Conservation (phyloP, 331 rosid genomes). For the Ulmus americana region DNA sequence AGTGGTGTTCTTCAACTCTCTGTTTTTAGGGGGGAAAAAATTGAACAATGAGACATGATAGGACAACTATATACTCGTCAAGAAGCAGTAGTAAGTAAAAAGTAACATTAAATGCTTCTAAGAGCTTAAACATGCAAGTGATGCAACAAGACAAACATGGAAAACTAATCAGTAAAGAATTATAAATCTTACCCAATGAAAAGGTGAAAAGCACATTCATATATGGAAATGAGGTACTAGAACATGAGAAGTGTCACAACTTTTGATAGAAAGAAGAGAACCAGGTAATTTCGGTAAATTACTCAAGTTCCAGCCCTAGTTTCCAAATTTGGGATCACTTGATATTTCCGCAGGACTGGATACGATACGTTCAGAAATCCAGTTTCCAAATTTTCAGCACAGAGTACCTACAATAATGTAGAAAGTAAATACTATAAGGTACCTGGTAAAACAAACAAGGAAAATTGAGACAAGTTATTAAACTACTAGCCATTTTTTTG, state of each 20-base stretch:
- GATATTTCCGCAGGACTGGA: slow-evolving; percentile 28
- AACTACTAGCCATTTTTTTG: slow-evolving; percentile 1
- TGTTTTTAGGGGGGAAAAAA: slow-evolving; percentile 22
- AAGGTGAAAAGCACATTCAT: slow-evolving; percentile 85
- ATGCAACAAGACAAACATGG: slow-evolving; percentile 11
- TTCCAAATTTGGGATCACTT: slow-evolving; percentile 35
- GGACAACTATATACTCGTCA: neutral
- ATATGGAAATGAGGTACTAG: slow-evolving; percentile 44
- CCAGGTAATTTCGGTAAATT: slow-evolving; percentile 43
- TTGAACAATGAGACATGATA: neutral
- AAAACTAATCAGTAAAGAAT: neutral
- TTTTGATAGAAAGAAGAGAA: slow-evolving; percentile 82
- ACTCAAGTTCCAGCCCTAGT: slow-evolving; percentile 81
- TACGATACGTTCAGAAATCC: slow-evolving; percentile 47
- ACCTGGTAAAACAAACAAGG: slow-evolving; percentile 12
- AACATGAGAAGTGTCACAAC: slow-evolving; percentile 32
- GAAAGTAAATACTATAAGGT: slow-evolving; percentile 28
- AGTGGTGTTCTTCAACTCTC: slow-evolving; percentile 78
- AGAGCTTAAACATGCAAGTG: neutral
- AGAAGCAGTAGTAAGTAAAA: neutral
- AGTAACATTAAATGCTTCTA: slow-evolving; percentile 3
- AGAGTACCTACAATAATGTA: slow-evolving; percentile 54
- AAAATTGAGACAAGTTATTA: slow-evolving; percentile 18
- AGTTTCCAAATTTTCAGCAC: slow-evolving; percentile 33
- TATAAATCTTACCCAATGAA: slow-evolving; percentile 57